These are phyloP conservation scores for Secale cereale DNA, from an alignment of 176 grass and related monocot genomes.

Conservation along the genomic window DNA sequence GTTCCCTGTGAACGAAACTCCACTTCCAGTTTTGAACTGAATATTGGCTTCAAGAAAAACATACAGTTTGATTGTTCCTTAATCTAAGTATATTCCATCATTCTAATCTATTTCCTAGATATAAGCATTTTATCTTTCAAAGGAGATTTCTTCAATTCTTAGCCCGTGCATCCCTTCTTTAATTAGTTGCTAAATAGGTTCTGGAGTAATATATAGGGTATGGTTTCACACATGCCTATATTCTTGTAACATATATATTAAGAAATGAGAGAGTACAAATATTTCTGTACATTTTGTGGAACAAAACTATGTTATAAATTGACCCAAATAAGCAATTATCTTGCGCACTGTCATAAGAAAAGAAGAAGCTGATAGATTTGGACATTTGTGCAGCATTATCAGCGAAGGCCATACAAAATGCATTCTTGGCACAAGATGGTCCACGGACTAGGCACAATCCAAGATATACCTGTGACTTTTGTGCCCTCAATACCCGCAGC, in stretches of 20 bases:
- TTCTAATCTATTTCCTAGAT: not conserved
- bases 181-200: not conserved
- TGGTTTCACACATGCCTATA: not conserved
- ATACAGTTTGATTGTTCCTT: not conserved
- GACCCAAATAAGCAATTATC: slow-evolving; percentile 19
- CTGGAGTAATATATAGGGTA: not conserved
- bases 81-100: not conserved
- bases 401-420: slow-evolving; percentile 80
- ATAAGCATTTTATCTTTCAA: not conserved
- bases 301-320: not conserved
- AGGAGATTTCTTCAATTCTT: not conserved
- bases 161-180: not conserved
- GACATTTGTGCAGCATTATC: slow-evolving; percentile 90
- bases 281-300: not conserved
- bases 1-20: not conserved
- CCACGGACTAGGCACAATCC: slow-evolving; percentile 57
- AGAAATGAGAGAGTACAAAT: not conserved
- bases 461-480: slow-evolving; percentile 54
- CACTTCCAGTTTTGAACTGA: not conserved
- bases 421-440: slow-evolving; percentile 61
- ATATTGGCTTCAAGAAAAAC: not conserved
- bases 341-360: slow-evolving; percentile 17
- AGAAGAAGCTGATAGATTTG: slow-evolving; percentile 60
- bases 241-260: not conserved
- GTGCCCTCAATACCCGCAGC: slow-evolving; percentile 51